Conservation (phyloP, 768 basidiomycete species). For the Amanita rubescens region DNA sequence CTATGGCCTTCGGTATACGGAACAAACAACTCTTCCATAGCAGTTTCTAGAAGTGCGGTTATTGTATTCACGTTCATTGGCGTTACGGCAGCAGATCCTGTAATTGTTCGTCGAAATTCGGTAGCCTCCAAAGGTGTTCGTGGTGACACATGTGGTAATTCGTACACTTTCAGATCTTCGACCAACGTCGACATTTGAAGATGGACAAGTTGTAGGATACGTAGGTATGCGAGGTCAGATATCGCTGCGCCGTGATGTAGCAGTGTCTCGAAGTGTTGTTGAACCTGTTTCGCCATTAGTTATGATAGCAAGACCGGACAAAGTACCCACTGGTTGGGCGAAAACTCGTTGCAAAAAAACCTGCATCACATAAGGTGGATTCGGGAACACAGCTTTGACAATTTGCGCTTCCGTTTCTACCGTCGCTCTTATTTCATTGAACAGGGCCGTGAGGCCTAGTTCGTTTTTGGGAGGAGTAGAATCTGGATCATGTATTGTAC, state of each 20-base stretch:
- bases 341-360: slow-evolving; percentile 97
- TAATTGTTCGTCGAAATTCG: slow-evolving; percentile 53
- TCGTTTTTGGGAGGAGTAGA: slow-evolving; percentile 70
- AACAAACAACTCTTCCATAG: slow-evolving; percentile 94
- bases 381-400: slow-evolving; percentile 97
- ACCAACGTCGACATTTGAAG: slow-evolving; percentile 69
- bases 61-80: slow-evolving; percentile 51
- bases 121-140: slow-evolving; percentile 56
- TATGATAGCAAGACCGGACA: neutral
- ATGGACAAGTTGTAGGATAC: slow-evolving; percentile 85
- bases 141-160: slow-evolving; percentile 62
- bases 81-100: slow-evolving; percentile 35
- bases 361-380: slow-evolving; percentile 94
- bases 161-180: slow-evolving; percentile 88
- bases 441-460: slow-evolving; percentile 69
- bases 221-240: slow-evolving; percentile 86
- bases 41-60: slow-evolving; percentile 84
- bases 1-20: slow-evolving; percentile 88
- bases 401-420: slow-evolving; percentile 96
- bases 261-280: slow-evolving; percentile 91
- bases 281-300: slow-evolving; percentile 54
- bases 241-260: slow-evolving; percentile 66
- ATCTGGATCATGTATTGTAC: slow-evolving; percentile 70
- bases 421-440: slow-evolving; percentile 81
- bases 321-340: slow-evolving; percentile 80